Evolutionary conservation across 768 basidiomycete species (phyloP).

Genomic region (Pisolithus albus): DNA sequence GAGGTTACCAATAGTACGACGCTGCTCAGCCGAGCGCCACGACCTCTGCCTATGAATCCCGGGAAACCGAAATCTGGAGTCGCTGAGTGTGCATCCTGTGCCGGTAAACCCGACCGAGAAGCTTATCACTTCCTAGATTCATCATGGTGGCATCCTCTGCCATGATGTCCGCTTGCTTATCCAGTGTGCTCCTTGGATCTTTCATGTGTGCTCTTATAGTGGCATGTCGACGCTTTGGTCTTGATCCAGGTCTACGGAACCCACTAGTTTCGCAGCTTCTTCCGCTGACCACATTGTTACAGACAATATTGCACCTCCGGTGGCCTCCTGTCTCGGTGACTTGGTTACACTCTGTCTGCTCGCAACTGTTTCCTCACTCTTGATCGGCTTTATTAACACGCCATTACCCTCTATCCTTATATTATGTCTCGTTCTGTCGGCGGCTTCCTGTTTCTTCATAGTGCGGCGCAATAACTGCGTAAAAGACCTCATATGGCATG

Average conservation of each 20-base stretch:
- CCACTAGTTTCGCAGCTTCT: background rate
- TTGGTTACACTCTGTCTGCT: conserved; percentile 83
- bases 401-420: conserved; percentile 53
- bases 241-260: conserved; percentile 68
- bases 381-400: conserved; percentile 61
- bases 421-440: conserved; percentile 41
- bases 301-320: conserved; percentile 95
- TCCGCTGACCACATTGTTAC: background rate
- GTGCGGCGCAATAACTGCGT: conserved; percentile 65
- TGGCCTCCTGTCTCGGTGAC: conserved; percentile 91
- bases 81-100: conserved; percentile 27
- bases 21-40: conserved; percentile 15
- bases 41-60: conserved; percentile 18
- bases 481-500: conserved; percentile 65
- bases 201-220: conserved; percentile 89
- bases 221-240: conserved; percentile 62
- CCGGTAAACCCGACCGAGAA: background rate
- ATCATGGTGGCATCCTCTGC: conserved; percentile 69
- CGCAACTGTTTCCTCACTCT: conserved; percentile 62
- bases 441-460: conserved; percentile 45
- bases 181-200: conserved; percentile 74
- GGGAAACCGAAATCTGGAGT: conserved; percentile 32
- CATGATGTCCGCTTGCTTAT: conserved; percentile 76
- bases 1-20: conserved; percentile 9
- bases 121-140: conserved; percentile 42